Evolutionary conservation across 257 asterid species (phyloP).

Genomic region (Solanum habrochaites): DNA sequence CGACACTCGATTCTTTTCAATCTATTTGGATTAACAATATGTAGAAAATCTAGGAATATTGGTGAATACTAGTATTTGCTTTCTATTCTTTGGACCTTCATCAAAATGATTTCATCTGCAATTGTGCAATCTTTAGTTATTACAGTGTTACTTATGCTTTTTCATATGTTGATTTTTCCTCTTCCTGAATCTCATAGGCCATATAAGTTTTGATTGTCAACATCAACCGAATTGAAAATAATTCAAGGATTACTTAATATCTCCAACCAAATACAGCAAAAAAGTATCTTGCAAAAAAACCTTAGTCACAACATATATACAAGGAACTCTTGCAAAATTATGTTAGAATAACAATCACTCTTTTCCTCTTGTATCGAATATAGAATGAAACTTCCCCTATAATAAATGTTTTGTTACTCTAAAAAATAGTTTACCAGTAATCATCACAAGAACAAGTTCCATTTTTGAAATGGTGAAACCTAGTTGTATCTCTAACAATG

Average conservation of each 20-base stretch:
- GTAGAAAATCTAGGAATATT: constrained; percentile 35
- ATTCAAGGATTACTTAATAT: background rate
- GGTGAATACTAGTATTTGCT: constrained; percentile 24
- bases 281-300: no score
- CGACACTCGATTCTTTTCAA: constrained; percentile 27
- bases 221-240: background rate
- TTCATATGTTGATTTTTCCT: background rate
- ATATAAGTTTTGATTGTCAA: background rate
- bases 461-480: constrained; percentile 64
- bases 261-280: background rate
- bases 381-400: background rate
- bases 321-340: background rate
- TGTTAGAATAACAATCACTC: background rate
- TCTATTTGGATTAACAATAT: constrained; percentile 27
- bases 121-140: background rate
- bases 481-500: constrained; percentile 56
- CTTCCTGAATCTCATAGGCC: background rate
- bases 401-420: background rate
- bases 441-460: constrained; percentile 74
- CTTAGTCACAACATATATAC: background rate
- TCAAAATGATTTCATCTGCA: background rate
- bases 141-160: background rate
- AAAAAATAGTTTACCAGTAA: constrained; percentile 42
- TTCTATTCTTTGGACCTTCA: background rate
- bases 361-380: background rate